phyloP scores from a whole-genome alignment of 768 basidiomycete genomes.

The Cystofilobasidium macerans region DNA sequence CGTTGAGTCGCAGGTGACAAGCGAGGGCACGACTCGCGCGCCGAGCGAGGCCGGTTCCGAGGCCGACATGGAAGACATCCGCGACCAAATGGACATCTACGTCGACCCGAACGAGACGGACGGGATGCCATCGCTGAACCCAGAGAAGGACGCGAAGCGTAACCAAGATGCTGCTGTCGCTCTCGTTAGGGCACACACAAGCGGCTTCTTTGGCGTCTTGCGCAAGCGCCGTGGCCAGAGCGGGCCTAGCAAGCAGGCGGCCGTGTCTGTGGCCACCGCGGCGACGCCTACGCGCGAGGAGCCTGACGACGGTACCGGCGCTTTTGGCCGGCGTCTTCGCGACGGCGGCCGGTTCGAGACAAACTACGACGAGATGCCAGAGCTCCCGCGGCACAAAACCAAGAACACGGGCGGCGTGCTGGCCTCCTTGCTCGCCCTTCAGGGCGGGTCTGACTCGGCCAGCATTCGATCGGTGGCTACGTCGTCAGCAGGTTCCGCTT shows the following conservation, averaged over 20 bases:
- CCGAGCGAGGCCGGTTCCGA: slow-evolving; percentile 86
- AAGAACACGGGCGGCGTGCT: slow-evolving; percentile 47
- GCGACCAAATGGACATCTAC: slow-evolving; percentile 52
- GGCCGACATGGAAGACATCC: slow-evolving; percentile 90
- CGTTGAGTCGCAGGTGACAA: slow-evolving; percentile 68
- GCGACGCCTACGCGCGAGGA: slow-evolving; percentile 4
- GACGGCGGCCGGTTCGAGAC: slow-evolving; percentile 27
- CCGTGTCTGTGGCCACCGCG: slow-evolving; percentile 1
- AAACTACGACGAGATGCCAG: slow-evolving; percentile 27
- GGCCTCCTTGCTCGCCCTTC: slow-evolving; percentile 46
- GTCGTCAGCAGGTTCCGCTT: background rate
- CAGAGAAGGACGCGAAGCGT: slow-evolving; percentile 34
- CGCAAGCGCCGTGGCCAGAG: slow-evolving; percentile 29
- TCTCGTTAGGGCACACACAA: slow-evolving; percentile 38
- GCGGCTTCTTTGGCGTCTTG: slow-evolving; percentile 33
- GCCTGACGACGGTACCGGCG: slow-evolving; percentile 28
- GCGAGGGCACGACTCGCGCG: slow-evolving; percentile 88
- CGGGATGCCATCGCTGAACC: slow-evolving; percentile 48
- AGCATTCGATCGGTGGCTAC: background rate
- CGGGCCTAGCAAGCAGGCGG: slow-evolving; percentile 7
- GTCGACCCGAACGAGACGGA: slow-evolving; percentile 56
- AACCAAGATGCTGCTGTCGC: slow-evolving; percentile 29
- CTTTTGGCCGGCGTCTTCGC: slow-evolving; percentile 26
- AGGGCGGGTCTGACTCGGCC: slow-evolving; percentile 37
- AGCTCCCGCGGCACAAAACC: slow-evolving; percentile 2